These are phyloP conservation scores for Colletotrichum musae DNA, from an alignment of 2,329 filamentous ascomycete genomes.

Conservation along the genomic window DNA sequence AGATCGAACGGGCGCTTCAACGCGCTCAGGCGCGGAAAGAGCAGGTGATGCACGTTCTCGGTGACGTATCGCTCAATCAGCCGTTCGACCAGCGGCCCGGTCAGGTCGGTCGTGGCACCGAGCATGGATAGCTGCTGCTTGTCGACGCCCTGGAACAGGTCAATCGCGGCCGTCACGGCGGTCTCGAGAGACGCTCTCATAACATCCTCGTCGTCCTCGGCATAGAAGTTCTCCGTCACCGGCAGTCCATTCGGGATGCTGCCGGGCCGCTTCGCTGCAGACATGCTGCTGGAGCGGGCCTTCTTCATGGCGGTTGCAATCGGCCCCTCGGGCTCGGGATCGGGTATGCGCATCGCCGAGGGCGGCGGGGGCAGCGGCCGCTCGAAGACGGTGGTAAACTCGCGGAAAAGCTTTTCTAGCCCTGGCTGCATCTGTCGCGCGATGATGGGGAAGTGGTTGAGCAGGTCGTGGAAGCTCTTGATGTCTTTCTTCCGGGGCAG, in stretches of 20 bases:
- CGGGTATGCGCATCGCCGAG: slow-evolving; percentile 71
- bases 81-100: slow-evolving; percentile 90
- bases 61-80: slow-evolving; percentile 95
- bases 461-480: slow-evolving; percentile 88
- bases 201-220: slow-evolving; percentile 91
- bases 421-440: slow-evolving; percentile 96
- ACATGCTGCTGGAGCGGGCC: slow-evolving; percentile 66
- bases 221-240: slow-evolving; percentile 76
- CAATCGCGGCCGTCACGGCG: slow-evolving; percentile 92
- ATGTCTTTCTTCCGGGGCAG: slow-evolving; percentile 88
- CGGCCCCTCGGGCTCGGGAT: slow-evolving; percentile 71
- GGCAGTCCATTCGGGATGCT: slow-evolving; percentile 57
- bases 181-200: slow-evolving; percentile 93
- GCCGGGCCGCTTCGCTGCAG: slow-evolving; percentile 47
- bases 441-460: slow-evolving; percentile 95
- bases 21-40: slow-evolving; percentile 86
- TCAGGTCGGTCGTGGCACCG: slow-evolving; percentile 93
- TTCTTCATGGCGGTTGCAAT: slow-evolving; percentile 69
- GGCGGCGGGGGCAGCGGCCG: slow-evolving; percentile 85
- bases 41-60: slow-evolving; percentile 90
- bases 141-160: slow-evolving; percentile 95
- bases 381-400: slow-evolving; percentile 89
- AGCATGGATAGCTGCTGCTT: slow-evolving; percentile 94
- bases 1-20: slow-evolving; percentile 86
- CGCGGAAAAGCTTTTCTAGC: slow-evolving; percentile 88